Conservation (phyloP, 805 yeast species). For the Wickerhamomyces xylosicus region DNA sequence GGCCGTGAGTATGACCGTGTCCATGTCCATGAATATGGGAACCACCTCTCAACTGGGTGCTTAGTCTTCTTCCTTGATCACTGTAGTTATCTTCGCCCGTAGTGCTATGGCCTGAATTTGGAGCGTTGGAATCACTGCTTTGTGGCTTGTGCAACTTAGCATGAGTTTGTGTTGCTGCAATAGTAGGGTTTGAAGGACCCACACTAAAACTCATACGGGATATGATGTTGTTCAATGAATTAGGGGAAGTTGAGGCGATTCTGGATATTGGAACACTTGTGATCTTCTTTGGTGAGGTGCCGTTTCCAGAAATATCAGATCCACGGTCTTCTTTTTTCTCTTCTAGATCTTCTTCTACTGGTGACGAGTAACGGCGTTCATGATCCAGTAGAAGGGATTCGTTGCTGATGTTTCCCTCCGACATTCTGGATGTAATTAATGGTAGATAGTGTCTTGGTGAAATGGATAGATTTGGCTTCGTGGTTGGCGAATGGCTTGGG, state of each 20-base stretch:
- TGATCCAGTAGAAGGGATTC: conserved; percentile 12
- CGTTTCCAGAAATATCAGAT: no score
- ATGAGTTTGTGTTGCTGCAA: conserved; percentile 21
- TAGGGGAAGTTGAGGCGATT: conserved; percentile 13
- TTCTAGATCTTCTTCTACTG: neutral
- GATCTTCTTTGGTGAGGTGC: neutral
- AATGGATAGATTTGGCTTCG: neutral
- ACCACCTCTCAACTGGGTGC: no score
- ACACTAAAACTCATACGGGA: conserved; percentile 10
- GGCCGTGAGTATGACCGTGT: conserved; percentile 21
- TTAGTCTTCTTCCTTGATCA: neutral
- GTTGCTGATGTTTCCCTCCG: conserved; percentile 15
- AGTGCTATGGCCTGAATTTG: neutral
- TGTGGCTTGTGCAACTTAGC: conserved; percentile 18
- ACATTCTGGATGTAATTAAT: conserved; percentile 21
- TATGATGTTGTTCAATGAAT: conserved; percentile 4
- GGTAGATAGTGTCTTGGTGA: conserved; percentile 5
- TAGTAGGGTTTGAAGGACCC: conserved; percentile 23
- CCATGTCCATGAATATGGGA: neutral
- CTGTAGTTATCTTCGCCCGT: neutral
- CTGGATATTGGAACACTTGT: conserved; percentile 9
- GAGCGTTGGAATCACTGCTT: conserved; percentile 1
- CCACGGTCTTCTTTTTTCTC: no score
- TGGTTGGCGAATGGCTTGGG: conserved; percentile 14
- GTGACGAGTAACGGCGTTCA: neutral